These are phyloP conservation scores for Gomphus bonarii DNA, from an alignment of 1,284 basidiomycete species.

Conservation along the genomic window DNA sequence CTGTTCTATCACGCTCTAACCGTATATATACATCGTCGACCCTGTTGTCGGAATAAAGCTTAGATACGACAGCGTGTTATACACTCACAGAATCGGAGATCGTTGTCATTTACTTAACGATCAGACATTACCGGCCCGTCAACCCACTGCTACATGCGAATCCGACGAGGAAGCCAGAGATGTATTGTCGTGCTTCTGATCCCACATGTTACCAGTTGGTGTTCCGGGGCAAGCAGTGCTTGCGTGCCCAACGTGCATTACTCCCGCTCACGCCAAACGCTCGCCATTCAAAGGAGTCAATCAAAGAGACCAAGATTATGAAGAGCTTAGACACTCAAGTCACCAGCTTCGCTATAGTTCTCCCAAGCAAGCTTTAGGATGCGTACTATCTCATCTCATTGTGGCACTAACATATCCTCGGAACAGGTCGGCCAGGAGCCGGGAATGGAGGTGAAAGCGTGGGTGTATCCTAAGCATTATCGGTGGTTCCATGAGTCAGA, in stretches of 20 bases:
- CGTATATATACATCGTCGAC: not conserved
- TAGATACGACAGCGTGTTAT: not conserved
- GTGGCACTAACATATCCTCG: not conserved
- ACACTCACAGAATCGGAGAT: not conserved
- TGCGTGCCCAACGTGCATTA: not conserved
- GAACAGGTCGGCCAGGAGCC: not conserved
- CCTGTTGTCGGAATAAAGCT: not conserved
- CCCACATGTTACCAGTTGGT: not conserved
- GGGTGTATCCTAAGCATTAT: too few relatives aligned
- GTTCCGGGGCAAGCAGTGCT: not conserved
- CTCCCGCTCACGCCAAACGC: too few relatives aligned
- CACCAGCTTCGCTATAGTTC: not conserved
- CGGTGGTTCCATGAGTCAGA: too few relatives aligned
- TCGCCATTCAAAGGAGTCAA: too few relatives aligned
- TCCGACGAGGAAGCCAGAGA: not conserved
- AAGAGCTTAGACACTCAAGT: not conserved
- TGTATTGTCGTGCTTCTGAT: not conserved
- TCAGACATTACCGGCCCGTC: slow-evolving; percentile 1
- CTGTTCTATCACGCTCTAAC: not conserved
- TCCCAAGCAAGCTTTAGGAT: not conserved
- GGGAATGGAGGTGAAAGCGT: not conserved
- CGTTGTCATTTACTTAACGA: not conserved
- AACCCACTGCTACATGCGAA: not conserved
- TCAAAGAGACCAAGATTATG: not conserved
- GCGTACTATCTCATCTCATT: not conserved